Evolutionary conservation across 257 asterid genomes (phyloP).

Genomic region (Perilla frutescens): DNA sequence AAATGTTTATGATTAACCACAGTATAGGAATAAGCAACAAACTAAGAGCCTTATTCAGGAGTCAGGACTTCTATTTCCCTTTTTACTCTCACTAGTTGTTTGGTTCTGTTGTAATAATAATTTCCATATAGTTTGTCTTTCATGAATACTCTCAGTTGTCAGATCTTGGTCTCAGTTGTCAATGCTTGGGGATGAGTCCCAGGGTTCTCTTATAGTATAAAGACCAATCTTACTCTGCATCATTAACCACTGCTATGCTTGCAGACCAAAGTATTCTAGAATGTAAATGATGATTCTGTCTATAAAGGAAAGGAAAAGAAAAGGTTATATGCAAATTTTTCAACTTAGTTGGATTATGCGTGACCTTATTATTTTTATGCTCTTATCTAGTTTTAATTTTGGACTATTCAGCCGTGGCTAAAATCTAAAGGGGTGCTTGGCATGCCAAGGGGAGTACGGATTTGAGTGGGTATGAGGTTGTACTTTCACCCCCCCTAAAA

Average conservation of each 20-base stretch:
- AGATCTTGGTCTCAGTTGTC: constrained; percentile 1
- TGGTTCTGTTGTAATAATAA: background rate
- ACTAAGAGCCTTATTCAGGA: background rate
- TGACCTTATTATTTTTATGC: no score
- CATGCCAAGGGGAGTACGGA: no score
- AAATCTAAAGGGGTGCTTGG: no score
- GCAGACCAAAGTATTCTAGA: background rate
- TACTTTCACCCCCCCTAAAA: no score
- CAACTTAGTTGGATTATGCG: no score
- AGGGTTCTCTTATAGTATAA: constrained; percentile 8
- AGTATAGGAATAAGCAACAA: constrained; percentile 27
- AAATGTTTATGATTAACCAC: constrained; percentile 4
- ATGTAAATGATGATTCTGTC: background rate
- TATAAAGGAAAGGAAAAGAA: background rate
- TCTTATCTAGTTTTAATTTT: no score
- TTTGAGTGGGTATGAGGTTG: no score
- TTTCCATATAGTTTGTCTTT: background rate
- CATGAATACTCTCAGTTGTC: constrained; percentile 14
- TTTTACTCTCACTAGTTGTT: background rate
- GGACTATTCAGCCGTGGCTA: no score
- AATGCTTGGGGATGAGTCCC: constrained; percentile 8
- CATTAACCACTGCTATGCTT: background rate
- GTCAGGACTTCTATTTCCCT: background rate
- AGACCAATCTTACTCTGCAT: background rate
- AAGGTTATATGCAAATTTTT: no score